Evolutionary conservation across 176 grass and related monocot species (phyloP), one percentile per base, ranked within the genome.

Genomic region (Triticum dicoccoides): DNA sequence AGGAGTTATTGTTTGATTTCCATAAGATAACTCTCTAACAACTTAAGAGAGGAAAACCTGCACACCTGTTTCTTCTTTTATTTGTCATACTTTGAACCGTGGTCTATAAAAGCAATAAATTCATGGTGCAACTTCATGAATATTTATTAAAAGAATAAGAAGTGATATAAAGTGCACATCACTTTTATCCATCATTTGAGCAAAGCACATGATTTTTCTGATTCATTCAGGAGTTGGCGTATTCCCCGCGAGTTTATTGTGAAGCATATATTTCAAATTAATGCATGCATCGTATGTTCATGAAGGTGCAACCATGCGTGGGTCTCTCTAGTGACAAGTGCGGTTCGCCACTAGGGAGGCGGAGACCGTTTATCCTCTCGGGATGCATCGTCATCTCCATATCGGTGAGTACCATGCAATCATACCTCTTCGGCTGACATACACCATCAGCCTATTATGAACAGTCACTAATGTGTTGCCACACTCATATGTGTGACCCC

Each of bases 301-400:
- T 68, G 61, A 75, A 94, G 93, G 91, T 95, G 20, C 91, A 92
- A 84, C 91, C 93, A 18, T 91, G 81, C 12, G 90, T 98, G 2
- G 93, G 96, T 17, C 82, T 89, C 12, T 95, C 86, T 49, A 98
- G 86, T 61, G 93, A 98, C 76, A 92, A 81, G 58, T 98, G 96
- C 21, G 62, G 75, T 6, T 98, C 92, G 17, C 83, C 75, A 23
- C 75, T 94, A 11, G 91, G 91, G 66, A 94, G 93, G 45, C 81
- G 91, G n/a, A 88, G 96, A 4, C 91, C 93, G 0, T 94, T 95
- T 47, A 94, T 95, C 32, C 44, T 95, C 6, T 42, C 70, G 2
- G 96, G 93, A 65, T 98, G 96, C 69, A 29, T 89, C 3, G 5
- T 92, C 39, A 98, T 98, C 27, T 92, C 86, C 68, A 4, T 86